Base-by-base conservation (phyloP, 495 filamentous ascomycete genomes). In the Saxispiralis lemnorum region DNA sequence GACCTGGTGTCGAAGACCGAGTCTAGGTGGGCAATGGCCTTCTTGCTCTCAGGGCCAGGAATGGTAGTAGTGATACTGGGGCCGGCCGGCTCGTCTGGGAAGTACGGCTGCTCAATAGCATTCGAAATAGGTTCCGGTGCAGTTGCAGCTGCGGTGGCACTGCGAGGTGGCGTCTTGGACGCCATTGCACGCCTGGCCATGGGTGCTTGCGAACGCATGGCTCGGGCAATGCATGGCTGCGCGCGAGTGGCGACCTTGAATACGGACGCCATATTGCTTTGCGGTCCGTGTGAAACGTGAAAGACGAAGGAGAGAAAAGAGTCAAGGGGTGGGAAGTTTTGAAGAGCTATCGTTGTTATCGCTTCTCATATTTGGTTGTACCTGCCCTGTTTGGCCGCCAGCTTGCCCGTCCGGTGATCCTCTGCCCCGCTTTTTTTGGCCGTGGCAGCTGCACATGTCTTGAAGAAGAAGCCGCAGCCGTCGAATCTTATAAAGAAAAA, bases 1-100 rank as follows among this genome's bases (percentile, higher is more conserved):
- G 78, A 84, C 53, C 88, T 73, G 1, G 84, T 88, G 59, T 97
- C 89, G 56, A 93, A 97, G 47, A 97, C 83, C 63, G 79, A 65
- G 63, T 85, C 63, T 41, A 97, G 67, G 55, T 81, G 68, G 44
- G 73, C 71, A 55, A 81, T 73, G 31, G 83, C 73, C 42, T 72
- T 70, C 66, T 72, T 66, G 60, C 72, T 76, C 64, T 76, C 69
- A 37, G 87, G 85, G 2, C 88, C 89, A 12, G 88, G 88, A 51
- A 96, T 86, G 30, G 72, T 64, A 6, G 81, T 93, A 59, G 72
- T 73, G 47, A 95, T 60, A 10, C 63, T 66, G 24, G 88, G 21
- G 13, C 67, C 74, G 31, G 67, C 46, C n/a, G 88, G 84, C 70
- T 96, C 88, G 54, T 78, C 56, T 12, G 55, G 56, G 45, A 65